Evolutionary conservation across 352 stramenopile genomes (phyloP).

Genomic region (Thraustochytrium sp.): DNA sequence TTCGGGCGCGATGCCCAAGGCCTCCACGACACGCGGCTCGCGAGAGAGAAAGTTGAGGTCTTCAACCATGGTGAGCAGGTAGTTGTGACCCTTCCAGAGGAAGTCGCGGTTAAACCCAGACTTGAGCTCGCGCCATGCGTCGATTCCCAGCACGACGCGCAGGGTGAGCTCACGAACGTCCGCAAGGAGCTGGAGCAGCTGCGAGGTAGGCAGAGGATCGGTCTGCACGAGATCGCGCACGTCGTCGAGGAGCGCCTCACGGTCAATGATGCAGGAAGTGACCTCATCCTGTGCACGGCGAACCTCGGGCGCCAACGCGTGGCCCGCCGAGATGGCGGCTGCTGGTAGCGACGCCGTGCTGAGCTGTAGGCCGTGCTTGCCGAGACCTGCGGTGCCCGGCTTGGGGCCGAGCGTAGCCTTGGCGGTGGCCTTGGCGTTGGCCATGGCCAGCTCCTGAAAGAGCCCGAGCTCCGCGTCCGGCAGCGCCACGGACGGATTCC

Average conservation of each 20-base stretch:
- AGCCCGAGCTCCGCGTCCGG: background rate
- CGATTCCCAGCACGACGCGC: background rate
- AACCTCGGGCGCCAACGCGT: background rate
- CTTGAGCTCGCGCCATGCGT: background rate
- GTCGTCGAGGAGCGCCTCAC: background rate
- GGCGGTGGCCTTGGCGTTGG: background rate
- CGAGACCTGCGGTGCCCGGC: too few relatives aligned
- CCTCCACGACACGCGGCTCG: constrained; percentile 55
- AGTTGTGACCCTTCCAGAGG: constrained; percentile 60
- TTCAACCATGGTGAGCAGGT: constrained; percentile 64
- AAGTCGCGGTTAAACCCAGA: background rate
- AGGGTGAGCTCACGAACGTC: background rate
- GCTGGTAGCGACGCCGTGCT: background rate
- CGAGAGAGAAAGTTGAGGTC: constrained; percentile 68
- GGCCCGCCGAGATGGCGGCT: background rate
- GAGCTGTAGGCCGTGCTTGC: too few relatives aligned
- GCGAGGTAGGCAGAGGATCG: background rate
- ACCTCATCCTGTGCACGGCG: background rate
- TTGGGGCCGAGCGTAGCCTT: background rate
- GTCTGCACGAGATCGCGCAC: background rate
- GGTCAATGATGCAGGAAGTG: background rate
- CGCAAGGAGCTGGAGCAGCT: background rate
- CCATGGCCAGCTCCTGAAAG: background rate
- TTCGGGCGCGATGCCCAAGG: constrained; percentile 59
- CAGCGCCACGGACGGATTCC: background rate